phyloP scores from a whole-genome alignment of 2,329 filamentous ascomycete species.

The Fusarium sp. region DNA sequence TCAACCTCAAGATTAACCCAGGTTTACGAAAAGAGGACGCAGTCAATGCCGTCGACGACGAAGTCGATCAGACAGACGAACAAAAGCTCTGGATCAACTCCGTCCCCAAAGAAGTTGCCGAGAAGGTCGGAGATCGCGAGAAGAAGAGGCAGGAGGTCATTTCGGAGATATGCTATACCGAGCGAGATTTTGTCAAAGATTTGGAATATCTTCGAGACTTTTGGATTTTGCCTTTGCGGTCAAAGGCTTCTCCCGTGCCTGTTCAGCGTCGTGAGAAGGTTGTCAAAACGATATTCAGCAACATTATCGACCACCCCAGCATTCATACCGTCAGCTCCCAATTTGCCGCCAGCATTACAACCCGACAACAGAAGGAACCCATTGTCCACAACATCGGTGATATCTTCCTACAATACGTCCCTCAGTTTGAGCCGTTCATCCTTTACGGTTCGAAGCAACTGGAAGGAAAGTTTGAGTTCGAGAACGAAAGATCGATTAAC shows the following conservation, averaged over 20 bases:
- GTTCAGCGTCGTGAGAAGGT: constrained; percentile 89
- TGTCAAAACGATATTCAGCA: constrained; percentile 94
- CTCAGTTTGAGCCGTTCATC: constrained; percentile 95
- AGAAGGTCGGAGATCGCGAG: constrained; percentile 88
- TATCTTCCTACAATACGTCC: constrained; percentile 92
- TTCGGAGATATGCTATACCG: constrained; percentile 98
- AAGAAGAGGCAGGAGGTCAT: constrained; percentile 99
- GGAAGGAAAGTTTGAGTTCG: constrained; percentile 97
- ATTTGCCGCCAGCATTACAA: constrained; percentile 88
- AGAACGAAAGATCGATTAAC: constrained; percentile 92
- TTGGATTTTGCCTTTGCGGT: constrained; percentile 94
- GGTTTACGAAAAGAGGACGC: constrained; percentile 78
- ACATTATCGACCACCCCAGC: constrained; percentile 84
- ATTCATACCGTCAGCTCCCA: constrained; percentile 92
- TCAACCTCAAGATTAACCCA: constrained; percentile 93
- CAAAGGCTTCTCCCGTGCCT: constrained; percentile 87
- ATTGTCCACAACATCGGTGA: constrained; percentile 93
- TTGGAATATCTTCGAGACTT: constrained; percentile 97
- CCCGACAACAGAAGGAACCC: constrained; percentile 88
- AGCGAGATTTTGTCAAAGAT: constrained; percentile 98
- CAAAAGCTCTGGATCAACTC: constrained; percentile 99
- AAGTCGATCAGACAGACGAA: constrained; percentile 86
- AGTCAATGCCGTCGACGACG: constrained; percentile 78
- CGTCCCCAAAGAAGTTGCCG: constrained; percentile 93
- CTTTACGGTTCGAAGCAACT: constrained; percentile 95